Conservation (phyloP, 148 eudicot genomes). For the Rhododendron griersonianum region DNA sequence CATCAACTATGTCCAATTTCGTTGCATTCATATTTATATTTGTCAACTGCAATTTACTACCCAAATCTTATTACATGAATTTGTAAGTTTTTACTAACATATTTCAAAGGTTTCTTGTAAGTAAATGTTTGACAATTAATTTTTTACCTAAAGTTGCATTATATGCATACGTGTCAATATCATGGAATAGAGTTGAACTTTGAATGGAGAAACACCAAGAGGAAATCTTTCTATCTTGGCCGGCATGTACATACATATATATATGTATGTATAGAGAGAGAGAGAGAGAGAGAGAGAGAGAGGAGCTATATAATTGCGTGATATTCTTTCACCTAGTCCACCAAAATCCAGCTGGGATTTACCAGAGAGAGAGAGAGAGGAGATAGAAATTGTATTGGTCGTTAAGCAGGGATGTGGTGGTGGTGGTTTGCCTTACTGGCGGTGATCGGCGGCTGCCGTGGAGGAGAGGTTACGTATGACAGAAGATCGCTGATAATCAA, state of each 20-base stretch:
- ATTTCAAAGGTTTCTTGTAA: not conserved
- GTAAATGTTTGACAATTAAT: not conserved
- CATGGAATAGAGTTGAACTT: not conserved
- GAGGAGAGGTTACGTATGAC: conserved; percentile 32
- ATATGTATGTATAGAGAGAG: too few species aligned
- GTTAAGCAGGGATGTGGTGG: conserved; percentile 1
- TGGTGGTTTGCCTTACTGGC: conserved; percentile 7
- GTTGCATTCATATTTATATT: too few species aligned
- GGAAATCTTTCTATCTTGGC: not conserved
- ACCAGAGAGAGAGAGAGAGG: not conserved
- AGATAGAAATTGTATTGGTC: not conserved
- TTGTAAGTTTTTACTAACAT: not conserved
- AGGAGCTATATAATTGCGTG: not conserved
- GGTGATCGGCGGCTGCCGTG: not conserved
- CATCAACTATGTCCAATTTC: too few species aligned
- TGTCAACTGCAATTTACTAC: not conserved
- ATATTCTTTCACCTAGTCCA: not conserved
- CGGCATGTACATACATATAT: too few species aligned
- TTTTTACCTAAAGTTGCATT: not conserved
- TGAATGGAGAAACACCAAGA: not conserved
- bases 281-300: not conserved
- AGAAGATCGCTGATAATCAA: conserved; percentile 36
- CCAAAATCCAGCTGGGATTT: not conserved
- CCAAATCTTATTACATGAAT: not conserved
- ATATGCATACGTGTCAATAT: not conserved